Base-by-base conservation (phyloP, 495 filamentous ascomycete species). In the Jackrogersella multiformis region DNA sequence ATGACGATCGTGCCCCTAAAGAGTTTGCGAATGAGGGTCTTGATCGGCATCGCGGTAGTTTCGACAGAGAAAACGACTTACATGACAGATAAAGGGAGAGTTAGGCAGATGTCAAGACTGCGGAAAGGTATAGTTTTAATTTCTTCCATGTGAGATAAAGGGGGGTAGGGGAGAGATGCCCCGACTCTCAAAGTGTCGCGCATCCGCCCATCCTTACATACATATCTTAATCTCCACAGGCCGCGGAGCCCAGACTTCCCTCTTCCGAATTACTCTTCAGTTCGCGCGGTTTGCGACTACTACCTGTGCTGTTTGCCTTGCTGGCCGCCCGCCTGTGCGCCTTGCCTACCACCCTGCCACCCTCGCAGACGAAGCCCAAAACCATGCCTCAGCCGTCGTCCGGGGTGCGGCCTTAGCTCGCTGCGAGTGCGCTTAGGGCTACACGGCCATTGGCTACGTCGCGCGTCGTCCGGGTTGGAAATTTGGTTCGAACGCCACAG, bases 1-100 rank as follows among this genome's bases (percentile, higher is more conserved):
- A 56, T 61, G 52, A 52, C 65, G 18, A 48, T 41, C 0, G 64
- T 61, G 1, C 57, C 32, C 59, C 65, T 68, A 49, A 45, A 56
- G 6, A 49, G 15, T 30, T 54, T 63, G 21, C 54, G 54, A 21
- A 59, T 68, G 5, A 68, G 65, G 7, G n/a, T 16, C 35, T 63
- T 63, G 49, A 63, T 46, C 42, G 60, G 56, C 30, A 63, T 60
- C 10, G 34, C 16, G 21, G 5, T n/a, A 49, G 13, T 53, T 7
- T 35, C 2, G 2, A 23, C 2, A 42, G 3, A 34, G n/a, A n/a
- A 52, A 53, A 30, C 9, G 15, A 62, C 60, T 63, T 56, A 56
- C 60, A 56, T 63, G 20, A 21, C 20, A 62, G 13, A 45, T 35
- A 30, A 26, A 26, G 12, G 56, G 10, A 45, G 8, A n/a, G n/a